Percentiles rank a stretch among this genome's conserved stretches.
Conservation (phyloP, 305 asterid genomes). For the Fraxinus dipetala region DNA sequence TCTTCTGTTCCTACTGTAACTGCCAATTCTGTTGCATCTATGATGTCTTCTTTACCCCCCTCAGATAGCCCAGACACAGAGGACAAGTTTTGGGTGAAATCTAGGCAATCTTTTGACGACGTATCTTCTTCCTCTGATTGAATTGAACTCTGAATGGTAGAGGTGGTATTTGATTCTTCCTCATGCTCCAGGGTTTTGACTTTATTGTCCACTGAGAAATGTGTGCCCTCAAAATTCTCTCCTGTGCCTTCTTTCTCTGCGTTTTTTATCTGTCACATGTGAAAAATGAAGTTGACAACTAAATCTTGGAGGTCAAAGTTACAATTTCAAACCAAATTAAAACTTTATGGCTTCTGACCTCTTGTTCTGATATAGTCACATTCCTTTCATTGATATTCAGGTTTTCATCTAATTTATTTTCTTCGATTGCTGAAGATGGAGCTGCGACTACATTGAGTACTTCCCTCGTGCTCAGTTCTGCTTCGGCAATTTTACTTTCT, state of each 20-base stretch:
- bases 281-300: background rate
- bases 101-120: background rate
- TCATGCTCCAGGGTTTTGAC: slow-evolving; percentile 1
- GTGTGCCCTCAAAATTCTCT: background rate
- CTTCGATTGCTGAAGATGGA: background rate
- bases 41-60: background rate
- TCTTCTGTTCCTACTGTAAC: background rate
- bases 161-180: background rate
- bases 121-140: background rate
- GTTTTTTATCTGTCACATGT: background rate
- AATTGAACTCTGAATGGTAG: background rate
- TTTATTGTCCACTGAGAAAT: background rate
- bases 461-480: background rate
- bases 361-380: background rate
- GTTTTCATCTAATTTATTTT: background rate
- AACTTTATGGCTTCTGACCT: slow-evolving; percentile 6
- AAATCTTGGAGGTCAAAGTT: background rate
- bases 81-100: background rate
- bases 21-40: background rate
- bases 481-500: background rate
- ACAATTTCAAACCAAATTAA: background rate
- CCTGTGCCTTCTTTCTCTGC: slow-evolving; percentile 6
- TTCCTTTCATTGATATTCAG: background rate
- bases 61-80: background rate
- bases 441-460: background rate